Base-by-base conservation (phyloP, 2,329 filamentous ascomycete species). In the Emergomyces africanus region DNA sequence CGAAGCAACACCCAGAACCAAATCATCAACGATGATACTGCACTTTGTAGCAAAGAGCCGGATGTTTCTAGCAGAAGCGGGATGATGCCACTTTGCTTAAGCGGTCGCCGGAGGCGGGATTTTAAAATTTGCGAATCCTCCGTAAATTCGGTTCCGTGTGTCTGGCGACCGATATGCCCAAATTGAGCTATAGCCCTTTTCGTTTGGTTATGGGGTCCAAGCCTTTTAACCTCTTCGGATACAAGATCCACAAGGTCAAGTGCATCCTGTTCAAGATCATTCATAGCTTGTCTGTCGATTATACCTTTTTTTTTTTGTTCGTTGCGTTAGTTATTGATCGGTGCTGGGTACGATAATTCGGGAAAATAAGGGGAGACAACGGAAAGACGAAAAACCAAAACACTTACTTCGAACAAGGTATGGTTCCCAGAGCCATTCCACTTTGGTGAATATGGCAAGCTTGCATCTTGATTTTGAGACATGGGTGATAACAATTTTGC, bases 401-500 rank as follows among this genome's bases (percentile, higher is more conserved):
- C n/a, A 67, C 74, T 69, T 64, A 76, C 76, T 69, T 67, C 74
- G 73, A 46, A 78, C 70, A 35, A 79, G 68, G 54, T 69, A 77
- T 12, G 85, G 85, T 58, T 82, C 77, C 64, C 84, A 87, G 30
- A 83, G 80, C 94, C 94, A 97, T 65, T 90, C 88, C n/a, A 96
- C 83, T 67, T 87, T 88, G 57, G 86, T 88, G 73, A 89, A 95
- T 49, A 97, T 83, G 30, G 90, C 87, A 59, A 99, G 82, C 75
- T 94, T 96, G 72, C 90, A 95, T 71, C 87, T 90, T 14, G 89
- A 90, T 74, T 97, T 97, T 57, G 90, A 85, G 61, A 92, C 81
- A 68, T 97, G 90, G 2, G 94, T 96, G 63, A 99, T 94, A 63
- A 96, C 90, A 63, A 96, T 85, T 73, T 96, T 96, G 64, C 84